Evolutionary conservation across 306 rosid genomes (phyloP).

Genomic region (Pyrus betulifolia): DNA sequence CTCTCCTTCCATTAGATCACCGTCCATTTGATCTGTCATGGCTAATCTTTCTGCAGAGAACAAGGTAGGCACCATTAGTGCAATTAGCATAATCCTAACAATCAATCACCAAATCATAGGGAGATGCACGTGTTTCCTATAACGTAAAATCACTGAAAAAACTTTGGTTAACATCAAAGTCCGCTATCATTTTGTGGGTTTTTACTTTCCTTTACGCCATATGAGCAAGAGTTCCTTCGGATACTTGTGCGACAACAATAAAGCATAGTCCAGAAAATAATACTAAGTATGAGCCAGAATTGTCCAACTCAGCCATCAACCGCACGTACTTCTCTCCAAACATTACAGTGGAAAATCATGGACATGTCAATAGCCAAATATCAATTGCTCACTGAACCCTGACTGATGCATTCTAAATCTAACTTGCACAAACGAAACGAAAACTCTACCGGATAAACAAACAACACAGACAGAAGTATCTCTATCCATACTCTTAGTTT

Average conservation of each 20-base stretch:
- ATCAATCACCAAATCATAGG: background rate
- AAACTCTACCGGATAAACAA: background rate
- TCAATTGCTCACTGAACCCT: background rate
- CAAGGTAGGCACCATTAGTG: background rate
- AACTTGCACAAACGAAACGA: background rate
- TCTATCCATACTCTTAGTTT: slow-evolving; percentile 12
- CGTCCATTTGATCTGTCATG: slow-evolving; percentile 13
- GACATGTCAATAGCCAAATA: background rate
- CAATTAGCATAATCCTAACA: slow-evolving; percentile 6
- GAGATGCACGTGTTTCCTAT: background rate
- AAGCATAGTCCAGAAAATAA: background rate
- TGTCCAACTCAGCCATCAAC: background rate
- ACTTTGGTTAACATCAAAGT: background rate
- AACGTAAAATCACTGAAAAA: background rate
- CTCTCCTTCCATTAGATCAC: slow-evolving; percentile 30
- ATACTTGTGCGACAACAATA: background rate
- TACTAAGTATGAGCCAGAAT: background rate
- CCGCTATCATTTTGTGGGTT: background rate
- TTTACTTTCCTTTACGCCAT: background rate
- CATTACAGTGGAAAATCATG: background rate
- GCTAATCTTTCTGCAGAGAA: slow-evolving; percentile 34
- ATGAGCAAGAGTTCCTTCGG: background rate
- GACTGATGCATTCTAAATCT: background rate
- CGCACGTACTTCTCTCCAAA: background rate
- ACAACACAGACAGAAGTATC: background rate